A percentile compares a stretch with the other conserved stretches of the same genome.
Evolutionary conservation across 371 early-diverging fungal species (phyloP).

Genomic region (Mortierella sp.): DNA sequence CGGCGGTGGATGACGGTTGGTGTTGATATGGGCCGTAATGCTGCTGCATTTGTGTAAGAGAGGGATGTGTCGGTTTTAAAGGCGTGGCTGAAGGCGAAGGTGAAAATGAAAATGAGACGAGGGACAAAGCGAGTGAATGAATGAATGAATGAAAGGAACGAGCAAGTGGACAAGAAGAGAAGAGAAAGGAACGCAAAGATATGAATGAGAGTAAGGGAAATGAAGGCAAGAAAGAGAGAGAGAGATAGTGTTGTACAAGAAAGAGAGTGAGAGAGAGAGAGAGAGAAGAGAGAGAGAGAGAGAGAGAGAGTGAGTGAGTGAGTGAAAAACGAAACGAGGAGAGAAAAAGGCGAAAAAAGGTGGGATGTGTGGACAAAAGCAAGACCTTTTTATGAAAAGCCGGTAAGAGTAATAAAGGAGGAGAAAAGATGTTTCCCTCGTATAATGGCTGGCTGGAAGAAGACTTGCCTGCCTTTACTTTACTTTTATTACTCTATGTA

Average conservation of each 20-base stretch:
- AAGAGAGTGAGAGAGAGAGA: conserved; percentile 3
- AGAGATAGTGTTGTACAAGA: background rate
- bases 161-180: background rate
- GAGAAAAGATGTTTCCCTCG: background rate
- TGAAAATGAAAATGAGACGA: too few species aligned
- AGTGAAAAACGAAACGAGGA: background rate
- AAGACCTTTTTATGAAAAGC: conserved; percentile 13
- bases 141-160: background rate
- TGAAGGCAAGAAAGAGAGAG: background rate
- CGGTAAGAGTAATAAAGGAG: background rate
- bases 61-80: background rate
- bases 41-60: conserved; percentile 9
- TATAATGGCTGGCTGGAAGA: background rate
- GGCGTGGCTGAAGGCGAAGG: background rate
- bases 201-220: conserved; percentile 11
- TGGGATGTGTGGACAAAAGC: background rate
- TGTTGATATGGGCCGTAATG: background rate
- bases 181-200: background rate
- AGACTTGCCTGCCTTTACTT: too few species aligned
- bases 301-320: background rate
- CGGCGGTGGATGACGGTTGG: background rate
- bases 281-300: conserved; percentile 1
- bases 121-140: background rate
- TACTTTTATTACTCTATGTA: background rate
- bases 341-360: background rate